Percentiles rank a stretch among this genome's conserved stretches.
phyloP scores from a whole-genome alignment of 345 rosid genomes.

The Bruguiera sexangula region DNA sequence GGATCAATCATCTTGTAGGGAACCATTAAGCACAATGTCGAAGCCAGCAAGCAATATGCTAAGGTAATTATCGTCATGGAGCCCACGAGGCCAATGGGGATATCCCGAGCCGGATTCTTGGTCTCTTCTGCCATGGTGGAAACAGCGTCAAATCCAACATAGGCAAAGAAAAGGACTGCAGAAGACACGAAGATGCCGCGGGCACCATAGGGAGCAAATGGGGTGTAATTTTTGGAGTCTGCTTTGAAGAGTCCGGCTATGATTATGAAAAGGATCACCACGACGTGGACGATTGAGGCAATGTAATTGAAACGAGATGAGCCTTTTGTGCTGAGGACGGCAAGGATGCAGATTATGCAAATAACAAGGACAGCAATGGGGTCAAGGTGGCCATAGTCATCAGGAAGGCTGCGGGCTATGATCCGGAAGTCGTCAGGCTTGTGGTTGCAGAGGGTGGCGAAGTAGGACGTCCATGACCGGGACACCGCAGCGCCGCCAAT shows the following conservation, averaged over 20 bases:
- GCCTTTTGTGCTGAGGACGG: slow-evolving; percentile 25
- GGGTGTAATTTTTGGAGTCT: slow-evolving; percentile 7
- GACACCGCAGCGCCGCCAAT: slow-evolving; percentile 21
- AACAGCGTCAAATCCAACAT: slow-evolving; percentile 27
- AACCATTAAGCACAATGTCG: slow-evolving; percentile 58
- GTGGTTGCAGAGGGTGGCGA: slow-evolving; percentile 24
- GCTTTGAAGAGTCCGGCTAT: slow-evolving; percentile 22
- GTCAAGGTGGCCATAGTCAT: slow-evolving; percentile 21
- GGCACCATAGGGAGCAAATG: slow-evolving; percentile 8
- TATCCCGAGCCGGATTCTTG: slow-evolving; percentile 23
- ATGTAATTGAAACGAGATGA: slow-evolving; percentile 26
- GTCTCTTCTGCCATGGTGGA: slow-evolving; percentile 29
- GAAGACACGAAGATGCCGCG: slow-evolving; percentile 18
- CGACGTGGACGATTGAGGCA: slow-evolving; percentile 18
- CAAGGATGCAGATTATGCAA: slow-evolving; percentile 10
- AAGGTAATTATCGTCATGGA: slow-evolving; percentile 55
- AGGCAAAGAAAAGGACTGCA: slow-evolving; percentile 27
- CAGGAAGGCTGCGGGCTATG: slow-evolving; percentile 15
- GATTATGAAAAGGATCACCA: slow-evolving; percentile 22
- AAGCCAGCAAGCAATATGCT: slow-evolving; percentile 58
- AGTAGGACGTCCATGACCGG: slow-evolving; percentile 24
- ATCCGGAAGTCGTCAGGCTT: slow-evolving; percentile 19
- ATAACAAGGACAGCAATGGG: slow-evolving; percentile 22
- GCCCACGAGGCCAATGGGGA: slow-evolving; percentile 39
- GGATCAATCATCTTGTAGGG: slow-evolving; percentile 40